These are phyloP conservation scores for Dispira simplex DNA, from an alignment of 192 early-diverging fungal species.

Conservation along the genomic window DNA sequence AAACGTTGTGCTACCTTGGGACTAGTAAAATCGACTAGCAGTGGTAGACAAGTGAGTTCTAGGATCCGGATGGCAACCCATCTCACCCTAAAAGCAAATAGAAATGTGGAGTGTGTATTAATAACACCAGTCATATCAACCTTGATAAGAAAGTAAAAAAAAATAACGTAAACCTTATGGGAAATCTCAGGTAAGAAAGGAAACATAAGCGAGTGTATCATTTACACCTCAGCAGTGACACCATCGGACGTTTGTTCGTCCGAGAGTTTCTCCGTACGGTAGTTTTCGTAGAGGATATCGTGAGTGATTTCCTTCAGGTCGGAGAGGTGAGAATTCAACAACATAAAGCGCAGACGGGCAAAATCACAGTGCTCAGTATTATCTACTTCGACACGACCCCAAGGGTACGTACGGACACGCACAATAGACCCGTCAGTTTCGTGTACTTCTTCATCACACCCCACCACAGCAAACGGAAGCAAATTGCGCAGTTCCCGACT, in stretches of 20 bases:
- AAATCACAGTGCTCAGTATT: slow-evolving; percentile 96
- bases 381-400: slow-evolving; percentile 96
- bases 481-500: slow-evolving; percentile 83
- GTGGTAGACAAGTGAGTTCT: no score
- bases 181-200: no score
- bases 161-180: no score
- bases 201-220: not conserved
- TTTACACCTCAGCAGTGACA: slow-evolving; percentile 6
- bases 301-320: slow-evolving; percentile 97
- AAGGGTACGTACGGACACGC: slow-evolving; percentile 86
- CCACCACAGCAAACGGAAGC: slow-evolving; percentile 93
- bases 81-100: no score
- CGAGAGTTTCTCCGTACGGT: slow-evolving; percentile 83
- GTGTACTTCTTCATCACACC: slow-evolving; percentile 79
- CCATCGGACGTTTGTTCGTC: slow-evolving; percentile 13
- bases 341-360: slow-evolving; percentile 77
- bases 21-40: no score
- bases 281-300: slow-evolving; percentile 87
- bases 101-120: no score
- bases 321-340: slow-evolving; percentile 93
- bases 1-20: no score
- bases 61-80: no score
- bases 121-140: no score
- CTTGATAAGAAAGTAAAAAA: no score
- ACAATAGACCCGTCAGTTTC: slow-evolving; percentile 75